Evolutionary conservation across 2,329 filamentous ascomycete species (phyloP).

Genomic region (Magnaporthiopsis incrustans): DNA sequence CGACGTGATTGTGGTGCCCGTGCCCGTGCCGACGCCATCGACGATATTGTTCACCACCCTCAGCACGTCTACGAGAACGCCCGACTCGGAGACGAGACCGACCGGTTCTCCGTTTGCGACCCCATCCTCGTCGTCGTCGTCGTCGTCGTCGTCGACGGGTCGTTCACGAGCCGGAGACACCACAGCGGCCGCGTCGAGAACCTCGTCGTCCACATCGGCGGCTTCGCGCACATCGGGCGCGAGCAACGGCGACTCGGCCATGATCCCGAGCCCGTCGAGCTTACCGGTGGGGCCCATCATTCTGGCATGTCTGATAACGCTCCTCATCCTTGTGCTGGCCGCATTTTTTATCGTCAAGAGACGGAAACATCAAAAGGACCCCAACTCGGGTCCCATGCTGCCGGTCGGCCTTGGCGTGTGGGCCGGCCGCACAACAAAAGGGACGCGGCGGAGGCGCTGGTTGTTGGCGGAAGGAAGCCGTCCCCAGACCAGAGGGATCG

Average conservation of each 20-base stretch:
- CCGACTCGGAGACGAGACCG: neutral
- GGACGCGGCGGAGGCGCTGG: neutral
- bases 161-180: neutral
- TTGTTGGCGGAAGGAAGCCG: too few relatives aligned
- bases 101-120: neutral
- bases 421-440: neutral
- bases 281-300: conserved; percentile 4
- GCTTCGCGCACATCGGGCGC: neutral
- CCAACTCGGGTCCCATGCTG: neutral
- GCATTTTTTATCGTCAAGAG: neutral
- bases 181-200: neutral
- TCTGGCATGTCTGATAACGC: neutral
- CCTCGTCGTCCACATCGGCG: neutral
- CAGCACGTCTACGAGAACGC: neutral
- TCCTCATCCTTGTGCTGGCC: neutral
- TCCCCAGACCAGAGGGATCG: neutral
- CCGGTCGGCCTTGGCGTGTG: conserved; percentile 6
- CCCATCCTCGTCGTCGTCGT: too few relatives aligned
- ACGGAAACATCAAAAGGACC: neutral
- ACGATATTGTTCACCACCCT: neutral
- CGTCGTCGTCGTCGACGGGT: neutral
- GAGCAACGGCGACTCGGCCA: neutral
- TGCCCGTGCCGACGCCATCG: neutral
- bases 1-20: neutral
- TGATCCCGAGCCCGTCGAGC: neutral